These are phyloP conservation scores for Drosera capensis DNA, from an alignment of 148 eudicot genomes.

Conservation along the genomic window DNA sequence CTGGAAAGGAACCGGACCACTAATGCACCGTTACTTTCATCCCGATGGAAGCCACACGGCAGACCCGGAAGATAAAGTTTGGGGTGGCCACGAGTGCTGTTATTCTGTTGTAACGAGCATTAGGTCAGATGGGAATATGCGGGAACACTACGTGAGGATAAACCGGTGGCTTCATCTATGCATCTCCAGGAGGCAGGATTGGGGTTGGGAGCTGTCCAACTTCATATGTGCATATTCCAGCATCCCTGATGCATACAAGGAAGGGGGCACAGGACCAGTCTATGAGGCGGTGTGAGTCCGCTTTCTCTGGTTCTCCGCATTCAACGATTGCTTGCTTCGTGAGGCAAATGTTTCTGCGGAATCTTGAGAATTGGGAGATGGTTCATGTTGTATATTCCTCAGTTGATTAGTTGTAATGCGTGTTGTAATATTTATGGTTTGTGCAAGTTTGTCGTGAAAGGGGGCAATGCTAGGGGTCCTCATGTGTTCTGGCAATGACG, in stretches of 20 bases:
- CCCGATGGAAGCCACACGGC: conserved; percentile 74
- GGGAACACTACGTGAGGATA: conserved; percentile 76
- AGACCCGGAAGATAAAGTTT: conserved; percentile 55
- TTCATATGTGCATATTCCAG: conserved; percentile 43
- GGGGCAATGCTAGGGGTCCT: too few relatives aligned
- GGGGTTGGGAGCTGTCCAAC: conserved; percentile 87
- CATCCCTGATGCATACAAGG: conserved; percentile 52
- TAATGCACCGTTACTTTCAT: conserved; percentile 67
- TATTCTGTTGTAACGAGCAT: conserved; percentile 50
- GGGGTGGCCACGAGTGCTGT: conserved; percentile 85
- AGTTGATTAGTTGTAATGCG: too few relatives aligned
- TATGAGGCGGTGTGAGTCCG: too few relatives aligned
- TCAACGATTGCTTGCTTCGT: too few relatives aligned
- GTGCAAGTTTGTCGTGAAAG: too few relatives aligned
- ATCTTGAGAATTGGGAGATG: too few relatives aligned
- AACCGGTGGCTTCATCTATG: conserved; percentile 63
- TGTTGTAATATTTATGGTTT: too few relatives aligned
- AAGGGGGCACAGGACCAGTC: conserved; percentile 63
- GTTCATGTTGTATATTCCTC: too few relatives aligned
- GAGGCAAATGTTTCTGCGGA: too few relatives aligned
- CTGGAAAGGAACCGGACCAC: conserved; percentile 42
- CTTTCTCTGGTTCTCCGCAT: too few relatives aligned
- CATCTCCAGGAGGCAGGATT: conserved; percentile 50
- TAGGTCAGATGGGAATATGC: conserved; percentile 28
- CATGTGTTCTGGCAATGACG: too few relatives aligned